These are phyloP conservation scores for Simmondsia chinensis DNA, from an alignment of 148 eudicot species.

Conservation along the genomic window DNA sequence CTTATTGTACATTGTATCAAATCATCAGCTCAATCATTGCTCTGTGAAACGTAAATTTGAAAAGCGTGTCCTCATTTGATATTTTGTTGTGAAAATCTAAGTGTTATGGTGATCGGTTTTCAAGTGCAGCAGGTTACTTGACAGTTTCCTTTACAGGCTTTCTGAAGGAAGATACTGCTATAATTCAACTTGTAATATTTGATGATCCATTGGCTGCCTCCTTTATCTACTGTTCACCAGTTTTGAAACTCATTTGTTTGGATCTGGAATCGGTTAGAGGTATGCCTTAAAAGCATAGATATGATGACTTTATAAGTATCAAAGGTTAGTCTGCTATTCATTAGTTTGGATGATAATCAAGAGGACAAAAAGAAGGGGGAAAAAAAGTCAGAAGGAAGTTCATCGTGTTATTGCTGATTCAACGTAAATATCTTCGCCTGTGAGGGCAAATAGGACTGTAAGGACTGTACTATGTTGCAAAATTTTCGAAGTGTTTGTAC, in stretches of 20 bases:
- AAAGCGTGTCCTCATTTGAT: slow-evolving; percentile 17
- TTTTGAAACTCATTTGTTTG: slow-evolving; percentile 87
- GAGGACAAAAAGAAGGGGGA: slow-evolving; percentile 12
- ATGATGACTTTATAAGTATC: slow-evolving; percentile 35
- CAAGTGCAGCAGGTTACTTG: slow-evolving; percentile 76
- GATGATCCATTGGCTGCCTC: slow-evolving; percentile 90
- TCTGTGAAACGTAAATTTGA: too few species aligned
- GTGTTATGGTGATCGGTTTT: slow-evolving; percentile 45
- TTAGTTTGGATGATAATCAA: too few species aligned
- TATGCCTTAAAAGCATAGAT: slow-evolving; percentile 85
- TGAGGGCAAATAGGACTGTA: slow-evolving; percentile 11
- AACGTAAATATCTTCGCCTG: slow-evolving; percentile 12
- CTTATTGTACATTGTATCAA: too few species aligned
- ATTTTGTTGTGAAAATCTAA: slow-evolving; percentile 15
- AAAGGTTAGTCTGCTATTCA: slow-evolving; percentile 58
- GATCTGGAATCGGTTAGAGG: slow-evolving; percentile 95
- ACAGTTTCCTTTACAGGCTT: slow-evolving; percentile 83
- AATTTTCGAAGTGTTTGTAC: slow-evolving; percentile 8
- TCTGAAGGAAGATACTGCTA: slow-evolving; percentile 92
- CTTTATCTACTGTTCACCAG: slow-evolving; percentile 88
- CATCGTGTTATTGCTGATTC: slow-evolving; percentile 14
- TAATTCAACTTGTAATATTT: slow-evolving; percentile 78
- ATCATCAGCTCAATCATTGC: too few species aligned
- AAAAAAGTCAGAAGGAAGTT: too few species aligned
- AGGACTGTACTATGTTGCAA: slow-evolving; percentile 4